Base-by-base conservation (phyloP, 78 protist genomes). In the Dictyostelium capitatum region DNA sequence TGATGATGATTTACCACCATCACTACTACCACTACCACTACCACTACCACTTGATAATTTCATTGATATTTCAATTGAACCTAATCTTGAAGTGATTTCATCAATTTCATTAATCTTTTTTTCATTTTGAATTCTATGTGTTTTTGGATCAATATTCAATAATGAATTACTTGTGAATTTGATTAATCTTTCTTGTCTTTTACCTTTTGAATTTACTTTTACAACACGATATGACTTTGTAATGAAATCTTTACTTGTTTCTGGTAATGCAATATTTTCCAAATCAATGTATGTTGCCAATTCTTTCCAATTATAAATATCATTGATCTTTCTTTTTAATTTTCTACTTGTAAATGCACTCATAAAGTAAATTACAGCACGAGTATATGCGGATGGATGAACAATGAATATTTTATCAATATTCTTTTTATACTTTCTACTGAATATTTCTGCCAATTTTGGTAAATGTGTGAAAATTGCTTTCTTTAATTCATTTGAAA, bases 191-290 rank as follows among this genome's bases (percentile, higher is more conserved):
- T 85, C 93, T 64, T 94, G 96, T 59, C 78, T 72, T 32, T 87
- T 94, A 15, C 96, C 96, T 51, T 94, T 94, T 19, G 94, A 75
- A 30, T 94, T 94, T 9, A 82, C 89, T 57, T 94, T 94, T 9
- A 94, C 95, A 1, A 94, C 94, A 28, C 83, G 25, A 25, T 94
- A 90, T 65, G 90, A 70, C 57, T 90, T 90, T 37, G 96, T 94
- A 47, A 94, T 90, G 57, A 59, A 94, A 46, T 70, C 84, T 32
- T 90, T 94, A 23, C 87, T 73, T 11, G 84, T 79, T 11, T 94
- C 96, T 28, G 96, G 96, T 3, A 94, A 59, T 17, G 90, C 90
- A n/a, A 90, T 90, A 37, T 75, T 80, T 28, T 79, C 89, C n/a
- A 73, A 32, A 6, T 72, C 83, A 7, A 94, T 89, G 75, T 65